A percentile compares a stretch with the other conserved stretches of the same genome.
Evolutionary conservation across 2,329 filamentous ascomycete genomes (phyloP).

Genomic region (Calcarisporium arbuscula): DNA sequence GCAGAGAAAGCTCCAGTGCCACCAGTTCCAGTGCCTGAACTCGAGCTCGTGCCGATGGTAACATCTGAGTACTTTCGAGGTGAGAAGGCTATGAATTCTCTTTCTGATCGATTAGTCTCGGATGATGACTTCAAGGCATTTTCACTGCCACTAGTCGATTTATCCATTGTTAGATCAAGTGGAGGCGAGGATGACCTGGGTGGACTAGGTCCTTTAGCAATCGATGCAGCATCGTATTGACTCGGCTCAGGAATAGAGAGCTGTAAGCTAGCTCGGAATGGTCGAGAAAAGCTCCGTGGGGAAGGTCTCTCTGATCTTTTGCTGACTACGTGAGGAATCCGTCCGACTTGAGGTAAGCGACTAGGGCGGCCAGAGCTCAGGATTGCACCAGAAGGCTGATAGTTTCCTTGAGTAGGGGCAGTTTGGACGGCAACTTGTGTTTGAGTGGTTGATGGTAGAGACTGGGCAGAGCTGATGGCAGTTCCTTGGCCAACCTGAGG

Average conservation of each 20-base stretch:
- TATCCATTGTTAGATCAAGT: conserved; percentile 30
- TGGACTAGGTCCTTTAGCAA: conserved; percentile 43
- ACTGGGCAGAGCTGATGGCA: background rate
- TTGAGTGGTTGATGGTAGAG: background rate
- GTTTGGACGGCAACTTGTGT: conserved; percentile 1
- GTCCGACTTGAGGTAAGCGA: conserved; percentile 72
- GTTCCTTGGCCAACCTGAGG: too few species aligned
- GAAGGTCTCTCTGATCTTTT: conserved; percentile 60
- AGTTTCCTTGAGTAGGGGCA: background rate
- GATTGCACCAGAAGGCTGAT: conserved; percentile 1
- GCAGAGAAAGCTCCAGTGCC: conserved; percentile 52
- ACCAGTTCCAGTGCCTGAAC: too few species aligned
- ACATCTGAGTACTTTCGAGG: conserved; percentile 65
- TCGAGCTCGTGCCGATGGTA: conserved; percentile 45
- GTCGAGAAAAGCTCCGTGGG: conserved; percentile 77
- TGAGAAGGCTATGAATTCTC: conserved; percentile 70
- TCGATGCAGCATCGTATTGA: conserved; percentile 25
- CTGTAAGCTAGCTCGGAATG: conserved; percentile 56
- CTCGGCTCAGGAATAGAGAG: conserved; percentile 21
- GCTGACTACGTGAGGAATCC: conserved; percentile 77
- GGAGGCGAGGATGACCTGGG: conserved; percentile 31
- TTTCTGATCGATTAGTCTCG: conserved; percentile 22
- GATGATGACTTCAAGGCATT: conserved; percentile 23
- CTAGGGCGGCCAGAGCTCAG: conserved; percentile 31
- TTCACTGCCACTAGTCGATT: conserved; percentile 24